Base-by-base conservation (phyloP, 2,329 filamentous ascomycete species). In the Myriosclerotinia scirpicola region DNA sequence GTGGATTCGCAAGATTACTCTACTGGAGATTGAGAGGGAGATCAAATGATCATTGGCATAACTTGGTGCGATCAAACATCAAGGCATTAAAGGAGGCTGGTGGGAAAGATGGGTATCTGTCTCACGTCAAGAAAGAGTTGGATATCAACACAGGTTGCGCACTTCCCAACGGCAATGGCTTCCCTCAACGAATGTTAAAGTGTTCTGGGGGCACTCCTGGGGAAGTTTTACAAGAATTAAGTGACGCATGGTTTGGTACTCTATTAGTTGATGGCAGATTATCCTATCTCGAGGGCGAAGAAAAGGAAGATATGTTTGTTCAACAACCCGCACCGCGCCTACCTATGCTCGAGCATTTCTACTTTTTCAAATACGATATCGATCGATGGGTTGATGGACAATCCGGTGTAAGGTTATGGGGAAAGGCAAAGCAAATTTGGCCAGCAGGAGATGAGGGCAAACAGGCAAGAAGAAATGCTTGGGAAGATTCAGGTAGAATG, bases 281-380 rank as follows among this genome's bases (percentile, higher is more conserved):
- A 36, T 65, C 42, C 12, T 65, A 59, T n/a, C 44, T 59, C 11
- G 63, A 65, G 3, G 63, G 63, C 5, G 17, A 59, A 34, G 63
- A 65, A n/a, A 42, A 40, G 8, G 63, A 65, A 26, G n/a, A 36
- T 14, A 65, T 65, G 63, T 65, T 65, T 34, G 54, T 65, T 20
- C 63, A 65, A 50, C 54, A 60, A 20, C 54, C 54, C 14, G 46
- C 36, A 52, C 54, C 44, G 9, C 54, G 63, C 20, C 34, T 65
- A 26, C 63, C 63, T 12, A 65, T 50, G 48, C 54, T 65, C n/a
- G 56, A 60, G 3, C 36, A 65, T 42, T 65, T 65, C 46, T 60
- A 60, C 34, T 65, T 65, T 14, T 60, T 65, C 36, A 65, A 60
- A 60, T 60, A 65, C 12, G 63, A 65, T 15, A 65, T 65, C 6